phyloP scores from a whole-genome alignment of 2,329 filamentous ascomycete species.

The Ascochyta pisi region DNA sequence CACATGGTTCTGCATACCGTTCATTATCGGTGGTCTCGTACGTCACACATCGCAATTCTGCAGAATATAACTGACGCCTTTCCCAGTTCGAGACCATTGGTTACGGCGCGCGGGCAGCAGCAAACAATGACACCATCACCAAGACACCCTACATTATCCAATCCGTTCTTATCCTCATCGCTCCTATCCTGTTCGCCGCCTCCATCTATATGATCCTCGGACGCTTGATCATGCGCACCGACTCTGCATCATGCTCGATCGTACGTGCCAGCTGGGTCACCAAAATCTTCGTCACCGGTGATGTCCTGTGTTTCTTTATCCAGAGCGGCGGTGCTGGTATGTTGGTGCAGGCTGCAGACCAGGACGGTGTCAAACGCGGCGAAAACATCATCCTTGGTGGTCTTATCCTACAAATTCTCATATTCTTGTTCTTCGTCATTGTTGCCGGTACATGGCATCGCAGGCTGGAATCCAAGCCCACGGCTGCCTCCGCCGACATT shows the following conservation, averaged over 20 bases:
- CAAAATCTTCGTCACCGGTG: conserved; percentile 62
- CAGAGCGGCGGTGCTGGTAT: conserved; percentile 59
- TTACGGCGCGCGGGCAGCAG: conserved; percentile 40
- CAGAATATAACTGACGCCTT: conserved; percentile 1
- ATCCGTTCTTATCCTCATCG: conserved; percentile 51
- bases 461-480: conserved; percentile 47
- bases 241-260: conserved; percentile 53
- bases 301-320: conserved; percentile 60
- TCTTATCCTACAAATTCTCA: conserved; percentile 63
- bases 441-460: conserved; percentile 59
- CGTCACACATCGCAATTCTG: conserved; percentile 35
- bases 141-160: conserved; percentile 50
- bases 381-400: conserved; percentile 64
- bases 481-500: conserved; percentile 33
- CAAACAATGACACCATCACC: conserved; percentile 40
- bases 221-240: conserved; percentile 50
- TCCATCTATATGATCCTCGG: conserved; percentile 58
- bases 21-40: conserved; percentile 59
- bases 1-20: conserved; percentile 60
- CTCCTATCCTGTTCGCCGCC: conserved; percentile 56
- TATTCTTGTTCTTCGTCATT: conserved; percentile 63
- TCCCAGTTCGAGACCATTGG: conserved; percentile 50
- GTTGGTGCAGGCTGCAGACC: conserved; percentile 38
- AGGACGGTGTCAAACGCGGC: conserved; percentile 46
- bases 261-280: conserved; percentile 58